These are phyloP conservation scores for Hypoxylon sp. DNA, from an alignment of 2,329 filamentous ascomycete genomes.

Conservation along the genomic window DNA sequence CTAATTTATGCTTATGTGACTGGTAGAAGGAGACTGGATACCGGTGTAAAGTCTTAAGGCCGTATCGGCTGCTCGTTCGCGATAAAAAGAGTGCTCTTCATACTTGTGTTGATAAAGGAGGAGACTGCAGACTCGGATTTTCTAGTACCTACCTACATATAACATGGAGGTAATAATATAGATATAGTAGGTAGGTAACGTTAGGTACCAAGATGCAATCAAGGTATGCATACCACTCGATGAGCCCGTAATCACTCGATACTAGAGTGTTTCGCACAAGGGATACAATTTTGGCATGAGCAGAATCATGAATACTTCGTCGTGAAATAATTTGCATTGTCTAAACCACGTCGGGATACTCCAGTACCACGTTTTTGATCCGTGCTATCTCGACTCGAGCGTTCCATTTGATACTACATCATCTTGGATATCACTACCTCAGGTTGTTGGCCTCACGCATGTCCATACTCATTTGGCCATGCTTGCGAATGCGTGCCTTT, in stretches of 20 bases:
- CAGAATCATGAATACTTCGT: conserved; percentile 14
- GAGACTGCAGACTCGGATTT: background rate
- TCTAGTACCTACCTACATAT: background rate
- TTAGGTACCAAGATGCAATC: background rate
- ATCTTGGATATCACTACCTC: conserved; percentile 40
- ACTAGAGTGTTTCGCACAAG: background rate
- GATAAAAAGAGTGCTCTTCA: background rate
- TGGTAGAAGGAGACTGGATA: background rate
- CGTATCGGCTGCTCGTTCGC: background rate
- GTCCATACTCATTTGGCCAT: conserved; percentile 10
- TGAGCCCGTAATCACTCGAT: background rate
- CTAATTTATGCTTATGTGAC: background rate
- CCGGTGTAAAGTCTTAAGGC: background rate
- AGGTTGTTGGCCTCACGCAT: conserved; percentile 24
- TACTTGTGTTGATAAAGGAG: background rate
- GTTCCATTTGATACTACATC: conserved; percentile 29
- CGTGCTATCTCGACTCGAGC: conserved; percentile 36
- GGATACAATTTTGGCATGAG: background rate
- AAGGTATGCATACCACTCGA: background rate
- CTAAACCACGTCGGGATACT: conserved; percentile 36
- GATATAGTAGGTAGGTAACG: background rate
- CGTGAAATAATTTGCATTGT: conserved; percentile 39
- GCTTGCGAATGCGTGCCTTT: conserved; percentile 18
- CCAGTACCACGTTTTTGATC: conserved; percentile 37
- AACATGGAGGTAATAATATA: too few relatives aligned